Evolutionary conservation across 805 yeast species (phyloP).

Genomic region (Geotrichum ghanense): DNA sequence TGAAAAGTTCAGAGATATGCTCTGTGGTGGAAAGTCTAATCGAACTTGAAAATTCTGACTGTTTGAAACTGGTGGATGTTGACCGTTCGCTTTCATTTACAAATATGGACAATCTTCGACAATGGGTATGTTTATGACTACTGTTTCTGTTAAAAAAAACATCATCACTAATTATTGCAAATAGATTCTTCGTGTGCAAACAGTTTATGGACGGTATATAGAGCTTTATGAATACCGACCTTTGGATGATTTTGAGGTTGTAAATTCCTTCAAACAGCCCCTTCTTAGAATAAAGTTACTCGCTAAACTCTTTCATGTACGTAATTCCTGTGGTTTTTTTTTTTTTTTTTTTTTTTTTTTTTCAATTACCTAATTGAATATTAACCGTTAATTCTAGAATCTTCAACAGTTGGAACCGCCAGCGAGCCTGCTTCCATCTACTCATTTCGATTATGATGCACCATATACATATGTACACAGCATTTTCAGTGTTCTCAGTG

Average conservation of each 20-base stretch:
- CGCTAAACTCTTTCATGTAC: conserved; percentile 7
- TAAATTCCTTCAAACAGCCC: conserved; percentile 7
- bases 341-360: background rate
- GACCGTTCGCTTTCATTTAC: background rate
- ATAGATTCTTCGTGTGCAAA: too few relatives aligned
- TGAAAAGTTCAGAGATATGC: background rate
- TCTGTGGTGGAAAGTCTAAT: background rate
- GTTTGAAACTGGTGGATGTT: background rate
- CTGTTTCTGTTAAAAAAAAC: too few relatives aligned
- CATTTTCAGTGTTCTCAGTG: background rate
- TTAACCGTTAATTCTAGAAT: background rate
- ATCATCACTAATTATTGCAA: too few relatives aligned
- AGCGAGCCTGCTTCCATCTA: background rate
- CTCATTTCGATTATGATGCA: conserved; percentile 1
- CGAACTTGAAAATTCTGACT: background rate
- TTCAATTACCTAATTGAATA: background rate
- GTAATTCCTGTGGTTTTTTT: conserved; percentile 3
- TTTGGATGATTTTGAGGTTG: conserved; percentile 2
- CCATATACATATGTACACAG: conserved; percentile 4
- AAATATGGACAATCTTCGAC: background rate
- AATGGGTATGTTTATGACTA: background rate
- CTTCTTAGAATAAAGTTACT: conserved; percentile 7
- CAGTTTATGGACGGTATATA: conserved; percentile 3
- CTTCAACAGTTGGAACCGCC: conserved; percentile 1
- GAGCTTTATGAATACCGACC: background rate